A percentile compares a stretch with the other conserved stretches of the same genome.
phyloP scores from a whole-genome alignment of 495 filamentous ascomycete genomes.

The Hyphodiscus hymeniophilus region DNA sequence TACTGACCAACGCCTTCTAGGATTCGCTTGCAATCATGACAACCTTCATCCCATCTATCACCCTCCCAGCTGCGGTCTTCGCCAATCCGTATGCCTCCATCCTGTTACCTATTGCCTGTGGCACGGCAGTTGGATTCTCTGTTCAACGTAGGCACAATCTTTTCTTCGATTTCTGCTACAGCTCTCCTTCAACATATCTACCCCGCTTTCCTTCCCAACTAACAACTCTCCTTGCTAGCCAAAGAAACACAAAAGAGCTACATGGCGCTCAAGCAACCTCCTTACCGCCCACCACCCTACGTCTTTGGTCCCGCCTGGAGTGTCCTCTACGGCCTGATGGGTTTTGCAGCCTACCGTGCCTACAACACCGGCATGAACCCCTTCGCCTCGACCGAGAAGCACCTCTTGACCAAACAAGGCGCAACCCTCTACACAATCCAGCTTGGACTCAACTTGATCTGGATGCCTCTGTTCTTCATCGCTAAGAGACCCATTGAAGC shows the following conservation, averaged over 20 bases:
- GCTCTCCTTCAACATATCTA: background rate
- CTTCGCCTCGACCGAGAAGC: constrained; percentile 24
- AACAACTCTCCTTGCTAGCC: constrained; percentile 27
- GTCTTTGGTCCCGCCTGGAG: constrained; percentile 87
- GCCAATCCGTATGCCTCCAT: constrained; percentile 56
- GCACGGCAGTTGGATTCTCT: constrained; percentile 54
- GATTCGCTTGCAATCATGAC: constrained; percentile 44
- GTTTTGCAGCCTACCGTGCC: constrained; percentile 71
- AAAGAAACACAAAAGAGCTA: constrained; percentile 56
- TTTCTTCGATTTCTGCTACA: background rate
- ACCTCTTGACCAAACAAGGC: constrained; percentile 42
- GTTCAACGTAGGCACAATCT: constrained; percentile 45
- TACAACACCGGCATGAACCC: constrained; percentile 48
- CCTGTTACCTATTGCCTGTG: constrained; percentile 58
- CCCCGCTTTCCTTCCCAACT: constrained; percentile 10
- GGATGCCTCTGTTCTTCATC: constrained; percentile 92
- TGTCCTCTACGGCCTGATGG: constrained; percentile 78
- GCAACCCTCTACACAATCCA: constrained; percentile 76
- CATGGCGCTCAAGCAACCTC: constrained; percentile 64
- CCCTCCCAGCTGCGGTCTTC: constrained; percentile 56
- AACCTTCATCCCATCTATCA: constrained; percentile 53
- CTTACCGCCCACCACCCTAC: constrained; percentile 66
- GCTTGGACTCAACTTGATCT: constrained; percentile 73
- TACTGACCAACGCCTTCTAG: background rate
- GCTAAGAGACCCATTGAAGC: constrained; percentile 62